Evolutionary conservation across 2,329 filamentous ascomycete genomes (phyloP), one percentile per base, ranked within the genome.

Genomic region (Capronia epimyces): DNA sequence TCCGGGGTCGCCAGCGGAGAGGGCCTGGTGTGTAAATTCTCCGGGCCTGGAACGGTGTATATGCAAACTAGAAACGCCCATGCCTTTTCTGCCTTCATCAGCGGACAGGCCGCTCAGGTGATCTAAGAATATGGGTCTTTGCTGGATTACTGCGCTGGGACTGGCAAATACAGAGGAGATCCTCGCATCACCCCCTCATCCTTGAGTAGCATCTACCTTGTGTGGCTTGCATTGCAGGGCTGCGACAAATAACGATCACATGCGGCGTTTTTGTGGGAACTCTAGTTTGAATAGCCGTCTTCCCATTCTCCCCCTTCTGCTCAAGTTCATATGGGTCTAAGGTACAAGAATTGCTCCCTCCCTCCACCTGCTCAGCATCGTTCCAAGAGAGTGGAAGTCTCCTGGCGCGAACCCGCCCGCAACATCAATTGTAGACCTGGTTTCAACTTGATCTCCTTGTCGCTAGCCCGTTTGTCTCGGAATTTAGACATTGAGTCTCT

Each of bases 21-120:
- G 70, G 93, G 93, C 0, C 73, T 97, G 29, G 90, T 95, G 3
- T 98, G 93, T 75, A 95, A 89, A 66, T 97, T 97, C 60, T 89
- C 84, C 0, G 90, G 79, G 36, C 93, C 93, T 0, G 93, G 93
- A 0, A 94, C 89, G 0, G 80, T 98, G 0, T 96, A 90, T 64
- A 77, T 97, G 62, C 93, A 98, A 70, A 97, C 93, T 1, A 80
- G 93, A 56, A 97, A 96, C 65, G 78, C 89, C 45, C 79, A 81
- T 9, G 75, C 76, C 0, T 83, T 85, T 63, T 73, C 73, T 1
- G 63, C 67, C 12, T 82, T 47, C 12, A 50, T 57, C n/a, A 50
- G 44, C 41, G 55, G 55, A 12, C 24, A 44, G n/a, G 18, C 49
- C 3, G 37, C 46, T 27, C 36, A 39, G 36, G 53, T 46, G 27